Percentiles rank a stretch among this genome's conserved stretches.
phyloP scores from a whole-genome alignment of 2,329 filamentous ascomycete genomes.

The Eutypella sp. region DNA sequence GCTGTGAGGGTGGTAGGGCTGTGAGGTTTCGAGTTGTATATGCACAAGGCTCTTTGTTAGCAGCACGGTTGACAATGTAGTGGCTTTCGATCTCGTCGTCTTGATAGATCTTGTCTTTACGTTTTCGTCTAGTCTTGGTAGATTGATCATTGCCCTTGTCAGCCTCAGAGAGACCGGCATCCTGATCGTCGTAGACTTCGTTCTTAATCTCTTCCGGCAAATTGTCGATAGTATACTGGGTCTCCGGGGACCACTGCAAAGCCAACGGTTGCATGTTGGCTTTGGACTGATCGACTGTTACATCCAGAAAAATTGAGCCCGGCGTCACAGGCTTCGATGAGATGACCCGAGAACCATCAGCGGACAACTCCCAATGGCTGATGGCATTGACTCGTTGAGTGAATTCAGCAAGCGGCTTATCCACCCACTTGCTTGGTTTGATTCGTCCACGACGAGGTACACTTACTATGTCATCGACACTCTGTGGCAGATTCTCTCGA shows the following conservation, averaged over 20 bases:
- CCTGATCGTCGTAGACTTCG: conserved; percentile 25
- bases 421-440: conserved; percentile 13
- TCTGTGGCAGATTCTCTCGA: conserved; percentile 18
- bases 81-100: conserved; percentile 2
- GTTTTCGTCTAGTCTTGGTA: not conserved
- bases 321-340: conserved; percentile 29
- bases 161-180: conserved; percentile 15
- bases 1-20: conserved; percentile 22
- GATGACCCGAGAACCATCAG: conserved; percentile 28
- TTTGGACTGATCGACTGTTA: conserved; percentile 20
- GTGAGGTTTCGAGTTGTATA: conserved; percentile 26
- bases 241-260: conserved; percentile 33
- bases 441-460: conserved; percentile 8
- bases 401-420: conserved; percentile 20
- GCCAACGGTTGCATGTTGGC: conserved; percentile 19
- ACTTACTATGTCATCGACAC: conserved; percentile 17
- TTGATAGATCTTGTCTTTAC: conserved; percentile 1
- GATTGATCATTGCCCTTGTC: not conserved
- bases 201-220: conserved; percentile 36
- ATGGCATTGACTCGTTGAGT: conserved; percentile 30
- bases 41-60: conserved; percentile 14
- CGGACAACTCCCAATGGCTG: conserved; percentile 41
- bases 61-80: conserved; percentile 3
- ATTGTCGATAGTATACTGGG: conserved; percentile 36
- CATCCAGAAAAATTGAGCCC: conserved; percentile 34